Conservation (phyloP, 257 asterid genomes). For the Ophiorrhiza pumila region DNA sequence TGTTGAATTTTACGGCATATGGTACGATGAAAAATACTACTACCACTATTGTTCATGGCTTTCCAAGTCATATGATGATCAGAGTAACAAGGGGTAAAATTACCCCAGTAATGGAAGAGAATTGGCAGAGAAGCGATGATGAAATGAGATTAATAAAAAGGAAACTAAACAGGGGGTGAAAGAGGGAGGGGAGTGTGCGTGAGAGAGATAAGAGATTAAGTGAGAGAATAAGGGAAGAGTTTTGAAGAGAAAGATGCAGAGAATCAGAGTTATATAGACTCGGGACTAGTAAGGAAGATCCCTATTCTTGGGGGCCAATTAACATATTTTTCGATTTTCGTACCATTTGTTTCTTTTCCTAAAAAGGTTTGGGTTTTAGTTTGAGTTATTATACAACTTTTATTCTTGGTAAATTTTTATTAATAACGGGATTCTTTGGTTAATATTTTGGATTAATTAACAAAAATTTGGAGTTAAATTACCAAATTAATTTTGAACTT, state of each 20-base stretch:
- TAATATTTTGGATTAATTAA: no score
- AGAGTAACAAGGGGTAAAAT: no score
- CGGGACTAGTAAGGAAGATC: background rate
- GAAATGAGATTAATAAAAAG: background rate
- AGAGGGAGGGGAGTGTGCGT: no score
- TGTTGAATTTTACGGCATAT: background rate
- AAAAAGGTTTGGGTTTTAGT: background rate
- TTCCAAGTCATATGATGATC: background rate
- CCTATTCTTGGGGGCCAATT: constrained; percentile 16
- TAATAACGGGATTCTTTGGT: no score
- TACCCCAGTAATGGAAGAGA: no score
- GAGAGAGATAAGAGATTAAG: background rate
- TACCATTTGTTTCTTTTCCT: background rate
- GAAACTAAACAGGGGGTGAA: no score
- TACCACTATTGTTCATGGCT: no score
- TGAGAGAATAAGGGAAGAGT: background rate
- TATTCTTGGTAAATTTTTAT: no score
- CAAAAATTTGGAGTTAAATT: no score
- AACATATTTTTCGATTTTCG: background rate
- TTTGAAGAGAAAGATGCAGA: constrained; percentile 1
- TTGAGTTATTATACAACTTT: background rate
- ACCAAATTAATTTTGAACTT: no score
- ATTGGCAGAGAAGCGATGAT: background rate
- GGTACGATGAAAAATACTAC: background rate
- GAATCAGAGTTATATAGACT: background rate